Evolutionary conservation across 495 filamentous ascomycete genomes (phyloP).

Genomic region (Trypethelium eluteriae): DNA sequence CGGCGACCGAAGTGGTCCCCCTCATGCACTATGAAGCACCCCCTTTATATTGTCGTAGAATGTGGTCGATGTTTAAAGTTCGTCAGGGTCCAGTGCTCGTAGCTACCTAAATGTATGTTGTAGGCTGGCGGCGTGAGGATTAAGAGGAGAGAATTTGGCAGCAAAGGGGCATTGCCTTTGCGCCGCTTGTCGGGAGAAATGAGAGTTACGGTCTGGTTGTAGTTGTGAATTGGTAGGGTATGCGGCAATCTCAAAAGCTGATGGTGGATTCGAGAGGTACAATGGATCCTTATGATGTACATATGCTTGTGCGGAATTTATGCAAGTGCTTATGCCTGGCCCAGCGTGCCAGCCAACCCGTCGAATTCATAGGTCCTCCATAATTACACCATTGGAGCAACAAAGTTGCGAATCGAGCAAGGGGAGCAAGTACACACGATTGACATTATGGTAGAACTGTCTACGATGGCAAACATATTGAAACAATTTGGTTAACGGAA

Average conservation of each 20-base stretch:
- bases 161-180: background rate
- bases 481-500: background rate
- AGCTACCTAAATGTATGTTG: background rate
- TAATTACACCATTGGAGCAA: too few species aligned
- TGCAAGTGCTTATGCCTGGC: constrained; percentile 20
- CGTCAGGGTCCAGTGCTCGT: background rate
- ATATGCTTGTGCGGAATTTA: constrained; percentile 2
- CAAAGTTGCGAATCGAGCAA: too few species aligned
- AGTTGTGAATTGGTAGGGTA: background rate
- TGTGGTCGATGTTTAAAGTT: background rate
- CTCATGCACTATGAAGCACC: constrained; percentile 28
- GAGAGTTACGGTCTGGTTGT: background rate
- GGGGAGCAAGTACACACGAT: background rate
- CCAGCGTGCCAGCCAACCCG: background rate
- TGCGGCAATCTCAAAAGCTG: background rate
- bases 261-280: background rate
- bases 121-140: too few species aligned
- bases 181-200: background rate
- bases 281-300: background rate
- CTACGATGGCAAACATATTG: background rate
- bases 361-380: too few species aligned
- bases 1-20: constrained; percentile 46
- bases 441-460: background rate
- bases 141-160: background rate
- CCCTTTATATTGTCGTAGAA: background rate